Evolutionary conservation across 192 early-diverging fungal genomes (phyloP).

Genomic region (Glomus cerebriforme): DNA sequence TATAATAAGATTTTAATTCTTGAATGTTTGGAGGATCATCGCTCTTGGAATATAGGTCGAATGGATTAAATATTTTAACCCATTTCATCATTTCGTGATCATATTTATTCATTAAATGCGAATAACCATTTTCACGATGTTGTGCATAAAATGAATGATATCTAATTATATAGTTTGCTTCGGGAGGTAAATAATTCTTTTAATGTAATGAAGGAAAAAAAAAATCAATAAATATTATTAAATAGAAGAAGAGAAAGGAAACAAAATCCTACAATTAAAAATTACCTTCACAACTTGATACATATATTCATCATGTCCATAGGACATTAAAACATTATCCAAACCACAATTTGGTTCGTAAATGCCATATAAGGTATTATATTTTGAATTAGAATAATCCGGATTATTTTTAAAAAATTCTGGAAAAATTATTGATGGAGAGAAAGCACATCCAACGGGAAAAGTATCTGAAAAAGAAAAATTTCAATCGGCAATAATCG

Average conservation of each 20-base stretch:
- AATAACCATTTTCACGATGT: constrained; percentile 47
- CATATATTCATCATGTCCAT: constrained; percentile 60
- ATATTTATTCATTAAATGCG: constrained; percentile 44
- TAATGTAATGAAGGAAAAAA: too few species aligned
- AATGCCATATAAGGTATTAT: constrained; percentile 46
- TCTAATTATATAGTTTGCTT: constrained; percentile 50
- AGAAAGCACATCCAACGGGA: constrained; percentile 53
- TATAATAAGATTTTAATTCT: constrained; percentile 44
- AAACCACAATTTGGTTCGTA: constrained; percentile 52
- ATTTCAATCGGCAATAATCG: too few species aligned
- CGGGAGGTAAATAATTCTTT: constrained; percentile 43
- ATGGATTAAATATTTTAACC: constrained; percentile 54
- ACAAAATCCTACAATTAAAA: background rate
- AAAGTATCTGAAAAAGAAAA: constrained; percentile 49
- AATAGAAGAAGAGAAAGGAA: background rate
- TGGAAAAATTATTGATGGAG: constrained; percentile 45
- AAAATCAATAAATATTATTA: too few species aligned
- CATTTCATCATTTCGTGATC: constrained; percentile 48
- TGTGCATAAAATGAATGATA: constrained; percentile 57
- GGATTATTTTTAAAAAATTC: constrained; percentile 45
- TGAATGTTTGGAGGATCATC: constrained; percentile 43
- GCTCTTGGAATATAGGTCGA: constrained; percentile 55
- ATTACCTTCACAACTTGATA: constrained; percentile 46
- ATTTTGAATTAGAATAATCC: constrained; percentile 38
- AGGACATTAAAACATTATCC: constrained; percentile 46